phyloP scores from a whole-genome alignment of 1,284 basidiomycete genomes.

The Leccinum solheimii region DNA sequence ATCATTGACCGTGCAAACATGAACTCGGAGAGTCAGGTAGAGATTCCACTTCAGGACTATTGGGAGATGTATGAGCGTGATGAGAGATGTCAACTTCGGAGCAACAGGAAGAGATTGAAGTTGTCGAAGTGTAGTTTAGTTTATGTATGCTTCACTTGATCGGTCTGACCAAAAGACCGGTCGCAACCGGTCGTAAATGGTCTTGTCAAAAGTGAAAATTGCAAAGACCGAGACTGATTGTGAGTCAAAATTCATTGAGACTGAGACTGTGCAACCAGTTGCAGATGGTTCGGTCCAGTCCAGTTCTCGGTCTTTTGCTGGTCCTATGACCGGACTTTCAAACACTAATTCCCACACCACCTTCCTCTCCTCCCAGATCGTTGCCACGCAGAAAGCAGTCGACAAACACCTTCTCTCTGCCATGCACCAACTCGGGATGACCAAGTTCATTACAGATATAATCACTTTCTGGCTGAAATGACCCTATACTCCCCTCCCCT shows the following conservation, averaged over 20 bases:
- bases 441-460: too few relatives aligned
- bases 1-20: not conserved
- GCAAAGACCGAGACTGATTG: not conserved
- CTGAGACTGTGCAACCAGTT: not conserved
- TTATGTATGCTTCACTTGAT: not conserved
- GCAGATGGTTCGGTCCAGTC: not conserved
- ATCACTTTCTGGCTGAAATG: too few relatives aligned
- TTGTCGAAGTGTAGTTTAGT: not conserved
- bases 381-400: too few relatives aligned
- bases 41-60: not conserved
- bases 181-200: not conserved
- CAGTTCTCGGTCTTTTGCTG: not conserved
- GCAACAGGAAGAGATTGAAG: not conserved
- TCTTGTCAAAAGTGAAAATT: not conserved
- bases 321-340: not conserved
- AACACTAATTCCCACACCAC: too few relatives aligned
- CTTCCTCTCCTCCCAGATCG: too few relatives aligned
- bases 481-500: too few relatives aligned
- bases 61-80: not conserved
- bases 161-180: not conserved
- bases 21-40: not conserved
- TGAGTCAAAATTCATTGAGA: not conserved
- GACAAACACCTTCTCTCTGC: too few relatives aligned
- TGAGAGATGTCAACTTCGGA: not conserved
- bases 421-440: too few relatives aligned